Evolutionary conservation across 495 filamentous ascomycete genomes (phyloP).

Genomic region (Penicillium desertorum): DNA sequence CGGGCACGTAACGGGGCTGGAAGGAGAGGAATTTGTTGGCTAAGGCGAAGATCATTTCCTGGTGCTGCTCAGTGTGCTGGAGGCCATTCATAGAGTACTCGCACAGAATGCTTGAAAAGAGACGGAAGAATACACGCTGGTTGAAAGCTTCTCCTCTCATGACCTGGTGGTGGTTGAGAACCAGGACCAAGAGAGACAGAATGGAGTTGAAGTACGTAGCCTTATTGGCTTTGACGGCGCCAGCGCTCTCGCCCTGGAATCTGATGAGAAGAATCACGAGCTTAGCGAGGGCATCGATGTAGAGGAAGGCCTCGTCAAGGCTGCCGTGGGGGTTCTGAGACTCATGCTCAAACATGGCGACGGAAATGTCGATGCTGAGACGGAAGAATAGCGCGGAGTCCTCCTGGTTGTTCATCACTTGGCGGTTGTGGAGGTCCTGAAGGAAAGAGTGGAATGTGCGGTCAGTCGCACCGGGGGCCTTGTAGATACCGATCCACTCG

Average conservation of each 20-base stretch:
- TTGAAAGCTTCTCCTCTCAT: conserved; percentile 80
- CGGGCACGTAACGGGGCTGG: conserved; percentile 71
- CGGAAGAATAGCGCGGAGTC: conserved; percentile 77
- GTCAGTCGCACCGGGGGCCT: conserved; percentile 67
- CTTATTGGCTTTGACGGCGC: conserved; percentile 58
- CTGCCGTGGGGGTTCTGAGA: conserved; percentile 56
- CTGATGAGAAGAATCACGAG: conserved; percentile 73
- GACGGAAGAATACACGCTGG: conserved; percentile 84
- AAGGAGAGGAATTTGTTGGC: conserved; percentile 73
- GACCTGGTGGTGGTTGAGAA: conserved; percentile 82
- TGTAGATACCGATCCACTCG: conserved; percentile 86
- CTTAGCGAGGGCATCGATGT: conserved; percentile 84
- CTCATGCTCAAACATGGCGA: conserved; percentile 71
- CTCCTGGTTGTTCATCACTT: conserved; percentile 67
- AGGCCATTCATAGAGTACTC: conserved; percentile 55
- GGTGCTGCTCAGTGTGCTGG: conserved; percentile 56
- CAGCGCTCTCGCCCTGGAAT: conserved; percentile 60
- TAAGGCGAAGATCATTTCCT: conserved; percentile 69
- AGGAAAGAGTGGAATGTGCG: conserved; percentile 76
- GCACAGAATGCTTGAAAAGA: conserved; percentile 82
- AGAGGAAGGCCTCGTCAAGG: conserved; percentile 68
- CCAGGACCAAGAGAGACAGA: conserved; percentile 69
- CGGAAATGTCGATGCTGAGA: conserved; percentile 74
- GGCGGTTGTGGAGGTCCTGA: conserved; percentile 72
- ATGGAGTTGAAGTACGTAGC: conserved; percentile 70